Evolutionary conservation across 225 moss, liverwort and hornwort genomes (phyloP), one percentile per base, ranked within the genome.

Genomic region (Polytrichum formosum): DNA sequence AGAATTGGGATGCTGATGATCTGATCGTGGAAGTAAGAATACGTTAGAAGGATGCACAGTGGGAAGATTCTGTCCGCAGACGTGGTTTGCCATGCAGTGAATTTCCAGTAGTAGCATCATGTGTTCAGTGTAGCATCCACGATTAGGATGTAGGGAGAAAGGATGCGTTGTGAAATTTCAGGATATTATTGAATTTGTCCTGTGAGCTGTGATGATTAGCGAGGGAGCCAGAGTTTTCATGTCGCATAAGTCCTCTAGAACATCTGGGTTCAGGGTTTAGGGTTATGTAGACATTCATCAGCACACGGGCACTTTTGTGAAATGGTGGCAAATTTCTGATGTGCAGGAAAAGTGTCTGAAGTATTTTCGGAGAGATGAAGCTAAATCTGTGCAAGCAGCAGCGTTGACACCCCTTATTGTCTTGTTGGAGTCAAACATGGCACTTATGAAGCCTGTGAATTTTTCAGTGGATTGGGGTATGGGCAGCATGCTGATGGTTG

Each of bases 321-420:
- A 58, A 19, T 63, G 37, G 65, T 73, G 18, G 26, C 35, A 16
- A 58, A 20, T 21, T 19, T 28, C 10, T 71, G 63, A 53, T 56
- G 19, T 71, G 67, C 90, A 96, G 96, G 91, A 93, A 56, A 91
- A 79, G 53, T 93, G 90, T 64, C 71, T 93, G 29, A 84, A 78
- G 54, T 53, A 88, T 56, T 87, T 96, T 66, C 88, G 90, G 69
- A 87, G 90, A 62, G 96, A 96, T 71, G 88, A 96, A 60, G 75
- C 90, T 10, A 96, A 93, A 84, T 53, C 67, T 71, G 96, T 91
- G 53, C 93, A 96, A 79, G 91, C 96, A 65, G 91, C 91, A 72
- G 85, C 93, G 62, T 80, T 96, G 73, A 78, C 75, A 18, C 93
- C 93, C 64, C 73, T 96, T 21, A 81, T 93, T 61, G 84, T 85